Evolutionary conservation across 1,284 basidiomycete species (phyloP).

Genomic region (Cryptococcus deneoformans): DNA sequence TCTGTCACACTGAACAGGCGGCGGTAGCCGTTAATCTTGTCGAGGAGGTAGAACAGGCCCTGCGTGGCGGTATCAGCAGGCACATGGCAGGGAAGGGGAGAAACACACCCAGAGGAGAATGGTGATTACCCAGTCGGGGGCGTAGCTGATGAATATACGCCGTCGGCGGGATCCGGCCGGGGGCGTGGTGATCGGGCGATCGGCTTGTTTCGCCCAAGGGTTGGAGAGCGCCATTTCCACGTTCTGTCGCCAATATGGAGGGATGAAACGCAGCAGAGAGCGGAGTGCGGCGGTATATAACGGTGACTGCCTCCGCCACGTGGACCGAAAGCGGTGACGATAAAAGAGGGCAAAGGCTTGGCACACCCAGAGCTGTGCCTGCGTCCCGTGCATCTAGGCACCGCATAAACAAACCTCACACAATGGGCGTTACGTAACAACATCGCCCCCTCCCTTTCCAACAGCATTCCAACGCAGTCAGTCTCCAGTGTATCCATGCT

Average conservation of each 20-base stretch:
- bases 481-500: constrained; percentile 8
- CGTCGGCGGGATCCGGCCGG: constrained; percentile 9
- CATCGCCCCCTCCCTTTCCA: not conserved
- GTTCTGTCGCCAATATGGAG: no score
- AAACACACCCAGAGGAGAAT: constrained; percentile 45
- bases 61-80: constrained; percentile 3
- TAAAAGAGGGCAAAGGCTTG: no score
- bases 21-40: constrained; percentile 75
- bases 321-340: no score
- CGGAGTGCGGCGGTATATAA: no score
- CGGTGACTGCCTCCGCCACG: no score
- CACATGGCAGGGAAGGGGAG: not conserved
- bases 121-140: constrained; percentile 46
- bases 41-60: constrained; percentile 66
- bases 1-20: constrained; percentile 78
- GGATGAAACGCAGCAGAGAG: no score
- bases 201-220: not conserved
- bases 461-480: no score
- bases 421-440: not conserved
- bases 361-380: no score
- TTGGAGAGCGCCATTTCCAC: not conserved
- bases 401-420: no score
- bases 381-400: no score
- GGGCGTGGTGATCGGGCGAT: not conserved
- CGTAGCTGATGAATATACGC: constrained; percentile 40